Evolutionary conservation across 2,329 filamentous ascomycete species (phyloP), one percentile per base, ranked within the genome.

Genomic region (Sclerotinia glacialis): DNA sequence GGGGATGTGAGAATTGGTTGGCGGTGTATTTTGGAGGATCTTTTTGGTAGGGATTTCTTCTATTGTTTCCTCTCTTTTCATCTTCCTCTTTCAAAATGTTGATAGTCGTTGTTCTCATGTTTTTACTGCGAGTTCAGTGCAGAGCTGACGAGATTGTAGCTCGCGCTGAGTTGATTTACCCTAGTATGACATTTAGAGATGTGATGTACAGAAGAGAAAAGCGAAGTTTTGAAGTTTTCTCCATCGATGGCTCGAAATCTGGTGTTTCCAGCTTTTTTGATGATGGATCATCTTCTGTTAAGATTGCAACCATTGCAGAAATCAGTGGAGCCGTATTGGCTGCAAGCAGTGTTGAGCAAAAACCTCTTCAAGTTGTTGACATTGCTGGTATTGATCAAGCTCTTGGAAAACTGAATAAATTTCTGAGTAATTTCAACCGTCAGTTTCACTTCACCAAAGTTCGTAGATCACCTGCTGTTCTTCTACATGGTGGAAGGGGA

Each of bases 401-500:
- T 65, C 81, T 92, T 44, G 78, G 81, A 42, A 79, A 83, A 63
- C 83, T 96, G 69, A 94, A 96, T 75, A 76, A 81, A 47, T 86
- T 88, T 61, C 81, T 96, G 31, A 75, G 77, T 31, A 80, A 81
- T 67, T 89, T 89, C 71, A 82, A 81, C 55, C 74, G 76, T 4
- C 69, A 78, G 7, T 76, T 76, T 49, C 68, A 71, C 44, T 70
- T 70, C 42, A 67, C 69, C 8, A 69, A 69, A 65, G 71, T 67
- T 31, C 67, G 73, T 37, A 71, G 74, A 67, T 75, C 75, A 11
- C 76, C 75, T 79, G 79, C 80, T 74, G 65, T 73, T 70, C 53
- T 83, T 76, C 65, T 97, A 5, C 89, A 96, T 75, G 94, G 94
- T 18, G 88, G 91, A 23, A 86, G 86, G 69, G 93, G 94, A 14